A percentile compares a stretch with the other conserved stretches of the same genome.
Evolutionary conservation across 768 basidiomycete genomes (phyloP).

Genomic region (Serendipita sp.): DNA sequence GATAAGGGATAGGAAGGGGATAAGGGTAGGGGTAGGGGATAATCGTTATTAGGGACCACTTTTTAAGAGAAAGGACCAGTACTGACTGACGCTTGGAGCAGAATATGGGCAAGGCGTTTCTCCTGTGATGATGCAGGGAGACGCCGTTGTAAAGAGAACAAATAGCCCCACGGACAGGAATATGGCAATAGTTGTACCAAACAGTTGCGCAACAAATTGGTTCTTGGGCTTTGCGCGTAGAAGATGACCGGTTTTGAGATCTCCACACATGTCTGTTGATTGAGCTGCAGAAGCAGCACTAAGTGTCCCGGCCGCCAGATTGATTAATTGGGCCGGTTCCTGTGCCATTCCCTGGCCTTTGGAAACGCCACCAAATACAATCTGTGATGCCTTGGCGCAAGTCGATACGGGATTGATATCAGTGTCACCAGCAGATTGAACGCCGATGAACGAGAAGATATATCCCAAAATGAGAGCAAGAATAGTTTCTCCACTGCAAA

Average conservation of each 20-base stretch:
- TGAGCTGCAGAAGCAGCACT: slow-evolving; percentile 15
- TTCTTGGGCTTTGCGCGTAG: slow-evolving; percentile 45
- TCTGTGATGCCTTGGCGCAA: slow-evolving; percentile 35
- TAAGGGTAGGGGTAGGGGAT: too few relatives aligned
- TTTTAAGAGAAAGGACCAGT: too few relatives aligned
- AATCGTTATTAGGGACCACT: too few relatives aligned
- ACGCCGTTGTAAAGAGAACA: slow-evolving; percentile 43
- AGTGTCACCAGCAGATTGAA: slow-evolving; percentile 41
- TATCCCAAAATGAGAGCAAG: slow-evolving; percentile 43
- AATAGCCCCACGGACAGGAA: slow-evolving; percentile 44
- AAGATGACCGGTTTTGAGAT: slow-evolving; percentile 54
- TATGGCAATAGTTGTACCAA: slow-evolving; percentile 40
- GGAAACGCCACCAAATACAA: slow-evolving; percentile 45
- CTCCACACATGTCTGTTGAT: slow-evolving; percentile 47
- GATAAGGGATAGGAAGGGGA: too few relatives aligned
- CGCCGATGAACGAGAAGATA: slow-evolving; percentile 51
- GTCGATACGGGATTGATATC: slow-evolving; percentile 47
- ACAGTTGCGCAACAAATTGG: slow-evolving; percentile 44
- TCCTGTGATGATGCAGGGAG: slow-evolving; percentile 34
- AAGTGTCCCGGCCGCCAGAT: slow-evolving; percentile 33
- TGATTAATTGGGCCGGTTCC: slow-evolving; percentile 28
- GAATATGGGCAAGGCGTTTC: slow-evolving; percentile 32
- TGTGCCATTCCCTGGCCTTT: slow-evolving; percentile 27
- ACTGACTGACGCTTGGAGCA: slow-evolving; percentile 31
- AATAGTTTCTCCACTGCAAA: slow-evolving; percentile 29